Evolutionary conservation across 2,329 filamentous ascomycete genomes (phyloP).

Genomic region (Pseudofabraea citricarpa): DNA sequence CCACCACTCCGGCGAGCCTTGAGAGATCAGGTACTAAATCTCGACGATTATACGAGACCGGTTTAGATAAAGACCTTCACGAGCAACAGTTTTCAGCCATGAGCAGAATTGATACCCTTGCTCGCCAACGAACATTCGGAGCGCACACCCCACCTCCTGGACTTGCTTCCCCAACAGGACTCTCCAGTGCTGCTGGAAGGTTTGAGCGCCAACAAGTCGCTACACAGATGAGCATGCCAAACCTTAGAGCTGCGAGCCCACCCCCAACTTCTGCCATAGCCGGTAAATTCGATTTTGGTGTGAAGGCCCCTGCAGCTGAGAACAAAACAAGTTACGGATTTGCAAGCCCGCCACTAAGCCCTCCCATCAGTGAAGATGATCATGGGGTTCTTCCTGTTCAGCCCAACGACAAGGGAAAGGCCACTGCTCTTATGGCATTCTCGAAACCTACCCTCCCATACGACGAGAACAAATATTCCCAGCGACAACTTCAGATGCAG

Average conservation of each 20-base stretch:
- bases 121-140: conserved; percentile 47
- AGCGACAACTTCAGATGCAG: conserved; percentile 77
- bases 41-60: conserved; percentile 77
- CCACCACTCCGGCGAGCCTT: conserved; percentile 35
- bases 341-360: conserved; percentile 56
- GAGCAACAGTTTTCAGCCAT: conserved; percentile 75
- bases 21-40: conserved; percentile 67
- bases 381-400: conserved; percentile 59
- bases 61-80: conserved; percentile 71
- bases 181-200: conserved; percentile 39
- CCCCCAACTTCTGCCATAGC: conserved; percentile 29
- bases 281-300: conserved; percentile 31
- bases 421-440: conserved; percentile 67
- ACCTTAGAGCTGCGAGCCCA: conserved; percentile 54
- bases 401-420: conserved; percentile 74
- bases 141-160: conserved; percentile 20
- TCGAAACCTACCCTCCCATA: conserved; percentile 72
- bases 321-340: conserved; percentile 27
- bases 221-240: conserved; percentile 63
- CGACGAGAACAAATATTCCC: conserved; percentile 79
- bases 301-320: conserved; percentile 25
- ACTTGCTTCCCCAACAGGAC: conserved; percentile 20
- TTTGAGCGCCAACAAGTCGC: conserved; percentile 42
- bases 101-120: conserved; percentile 74
- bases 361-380: conserved; percentile 73